Evolutionary conservation across 768 basidiomycete species (phyloP).

Genomic region (Rhodotorula taiwanensis): DNA sequence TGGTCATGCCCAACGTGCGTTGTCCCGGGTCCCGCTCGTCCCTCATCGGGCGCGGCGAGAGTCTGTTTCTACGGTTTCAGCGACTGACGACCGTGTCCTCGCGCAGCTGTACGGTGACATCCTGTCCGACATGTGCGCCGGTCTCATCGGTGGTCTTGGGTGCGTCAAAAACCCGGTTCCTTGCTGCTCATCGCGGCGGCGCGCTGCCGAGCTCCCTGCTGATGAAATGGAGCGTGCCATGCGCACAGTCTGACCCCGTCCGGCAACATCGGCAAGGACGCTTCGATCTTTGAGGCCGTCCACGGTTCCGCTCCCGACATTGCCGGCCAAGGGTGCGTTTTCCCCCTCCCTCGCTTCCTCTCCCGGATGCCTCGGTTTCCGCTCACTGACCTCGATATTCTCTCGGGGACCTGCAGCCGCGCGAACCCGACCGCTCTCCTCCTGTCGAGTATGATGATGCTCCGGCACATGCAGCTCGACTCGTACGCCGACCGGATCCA

Average conservation of each 20-base stretch:
- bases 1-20: slow-evolving; percentile 96
- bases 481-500: slow-evolving; percentile 82
- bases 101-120: slow-evolving; percentile 38
- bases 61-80: neutral
- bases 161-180: slow-evolving; percentile 6
- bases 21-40: slow-evolving; percentile 49
- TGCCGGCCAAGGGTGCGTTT: slow-evolving; percentile 57
- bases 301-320: slow-evolving; percentile 99
- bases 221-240: neutral
- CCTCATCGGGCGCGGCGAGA: too few species aligned
- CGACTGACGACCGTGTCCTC: neutral
- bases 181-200: neutral
- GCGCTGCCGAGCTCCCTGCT: neutral
- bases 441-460: slow-evolving; percentile 89
- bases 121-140: slow-evolving; percentile 83
- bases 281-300: slow-evolving; percentile 98
- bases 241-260: slow-evolving; percentile 28
- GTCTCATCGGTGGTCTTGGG: slow-evolving; percentile 93
- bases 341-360: slow-evolving; percentile 46
- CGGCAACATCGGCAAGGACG: slow-evolving; percentile 58
- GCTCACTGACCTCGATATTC: too few species aligned
- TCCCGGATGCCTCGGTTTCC: too few species aligned
- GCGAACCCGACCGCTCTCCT: slow-evolving; percentile 99
- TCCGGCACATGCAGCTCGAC: slow-evolving; percentile 89
- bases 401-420: slow-evolving; percentile 52